Conservation (phyloP, 805 yeast species). For the Hanseniaspora vineae region DNA sequence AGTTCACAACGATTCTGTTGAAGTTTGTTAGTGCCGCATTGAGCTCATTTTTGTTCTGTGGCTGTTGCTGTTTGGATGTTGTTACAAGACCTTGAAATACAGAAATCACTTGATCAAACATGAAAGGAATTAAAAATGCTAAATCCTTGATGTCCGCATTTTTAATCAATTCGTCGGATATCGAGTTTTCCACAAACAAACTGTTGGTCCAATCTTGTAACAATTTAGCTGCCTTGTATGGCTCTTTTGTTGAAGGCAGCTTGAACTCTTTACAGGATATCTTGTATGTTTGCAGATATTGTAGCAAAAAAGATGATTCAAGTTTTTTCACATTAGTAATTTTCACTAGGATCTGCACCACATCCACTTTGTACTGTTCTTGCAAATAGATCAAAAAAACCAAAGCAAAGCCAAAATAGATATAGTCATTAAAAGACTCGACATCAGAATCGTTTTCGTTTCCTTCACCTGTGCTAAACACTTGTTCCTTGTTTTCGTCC, state of each 20-base stretch:
- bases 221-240: constrained; percentile 17
- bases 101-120: constrained; percentile 57
- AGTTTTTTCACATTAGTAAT: constrained; percentile 8
- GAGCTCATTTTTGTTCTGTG: background rate
- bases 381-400: constrained; percentile 31
- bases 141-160: constrained; percentile 55
- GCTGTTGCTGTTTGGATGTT: constrained; percentile 9
- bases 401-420: constrained; percentile 54
- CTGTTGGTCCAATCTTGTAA: constrained; percentile 70
- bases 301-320: constrained; percentile 21
- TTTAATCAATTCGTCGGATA: constrained; percentile 71
- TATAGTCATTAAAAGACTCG: constrained; percentile 51
- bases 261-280: constrained; percentile 13
- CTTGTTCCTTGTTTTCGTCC: constrained; percentile 7
- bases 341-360: constrained; percentile 16
- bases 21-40: background rate
- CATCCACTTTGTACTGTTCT: constrained; percentile 26
- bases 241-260: constrained; percentile 19
- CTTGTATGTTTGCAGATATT: constrained; percentile 16
- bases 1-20: constrained; percentile 38
- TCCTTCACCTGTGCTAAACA: constrained; percentile 18
- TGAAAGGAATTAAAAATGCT: constrained; percentile 53
- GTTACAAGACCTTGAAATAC: constrained; percentile 47
- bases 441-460: constrained; percentile 35
- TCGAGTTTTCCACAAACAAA: constrained; percentile 70